phyloP scores from a whole-genome alignment of 306 rosid species.

The Gastrolobium villosum region DNA sequence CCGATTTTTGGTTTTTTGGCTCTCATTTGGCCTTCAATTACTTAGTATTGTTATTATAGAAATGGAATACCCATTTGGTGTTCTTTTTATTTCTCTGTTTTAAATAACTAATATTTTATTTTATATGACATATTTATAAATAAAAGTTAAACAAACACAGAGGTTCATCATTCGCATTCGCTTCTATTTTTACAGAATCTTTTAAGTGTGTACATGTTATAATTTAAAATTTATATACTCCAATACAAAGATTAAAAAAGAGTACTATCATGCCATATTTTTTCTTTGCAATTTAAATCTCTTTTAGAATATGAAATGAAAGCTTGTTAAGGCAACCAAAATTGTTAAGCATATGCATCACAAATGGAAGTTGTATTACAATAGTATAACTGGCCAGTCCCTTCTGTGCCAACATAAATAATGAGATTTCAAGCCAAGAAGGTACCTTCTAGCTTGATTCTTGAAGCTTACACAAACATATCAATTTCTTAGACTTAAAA shows the following conservation, averaged over 20 bases:
- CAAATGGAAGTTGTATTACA: constrained; percentile 33
- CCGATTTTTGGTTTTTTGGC: not conserved
- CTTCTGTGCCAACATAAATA: constrained; percentile 35
- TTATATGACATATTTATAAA: not conserved
- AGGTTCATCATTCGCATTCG: not conserved
- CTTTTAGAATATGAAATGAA: constrained; percentile 13
- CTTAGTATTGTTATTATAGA: not conserved
- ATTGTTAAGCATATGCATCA: constrained; percentile 16
- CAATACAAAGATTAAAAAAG: not conserved
- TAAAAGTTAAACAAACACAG: not conserved
- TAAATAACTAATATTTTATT: not conserved
- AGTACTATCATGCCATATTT: not conserved
- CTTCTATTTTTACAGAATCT: not conserved
- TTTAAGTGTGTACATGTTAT: not conserved
- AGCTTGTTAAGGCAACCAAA: constrained; percentile 14
- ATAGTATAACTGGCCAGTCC: constrained; percentile 20
- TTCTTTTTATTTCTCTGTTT: not conserved
- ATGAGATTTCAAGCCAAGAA: constrained; percentile 4
- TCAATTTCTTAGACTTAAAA: not conserved
- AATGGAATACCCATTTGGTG: not conserved
- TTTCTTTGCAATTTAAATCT: constrained; percentile 3
- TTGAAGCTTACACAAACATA: constrained; percentile 23
- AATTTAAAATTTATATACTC: not conserved
- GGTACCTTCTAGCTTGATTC: constrained; percentile 13
- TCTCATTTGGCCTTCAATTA: not conserved